phyloP scores from a whole-genome alignment of 208 protist species.

The Trypanosoma boissoni region DNA sequence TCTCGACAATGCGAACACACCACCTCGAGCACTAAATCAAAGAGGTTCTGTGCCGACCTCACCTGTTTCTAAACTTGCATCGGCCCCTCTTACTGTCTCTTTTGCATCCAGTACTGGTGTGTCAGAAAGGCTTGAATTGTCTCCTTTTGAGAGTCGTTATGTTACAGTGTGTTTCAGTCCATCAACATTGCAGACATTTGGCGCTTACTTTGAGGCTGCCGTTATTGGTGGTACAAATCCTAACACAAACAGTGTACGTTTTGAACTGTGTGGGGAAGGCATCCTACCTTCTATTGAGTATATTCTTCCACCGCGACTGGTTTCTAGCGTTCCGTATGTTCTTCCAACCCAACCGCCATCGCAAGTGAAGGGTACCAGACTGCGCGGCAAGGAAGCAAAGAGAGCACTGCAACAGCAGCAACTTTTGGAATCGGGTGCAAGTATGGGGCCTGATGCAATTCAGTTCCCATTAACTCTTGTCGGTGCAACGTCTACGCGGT shows the following conservation, averaged over 20 bases:
- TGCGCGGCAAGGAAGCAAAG: slow-evolving; percentile 14
- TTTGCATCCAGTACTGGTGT: not conserved
- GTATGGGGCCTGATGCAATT: slow-evolving; percentile 44
- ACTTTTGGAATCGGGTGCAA: not conserved
- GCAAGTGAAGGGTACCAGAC: slow-evolving; percentile 15
- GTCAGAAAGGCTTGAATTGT: slow-evolving; percentile 59
- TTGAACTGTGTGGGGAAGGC: slow-evolving; percentile 92
- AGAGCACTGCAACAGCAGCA: not conserved
- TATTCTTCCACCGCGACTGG: slow-evolving; percentile 49
- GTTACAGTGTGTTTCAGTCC: slow-evolving; percentile 92
- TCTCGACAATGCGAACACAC: slow-evolving; percentile 34
- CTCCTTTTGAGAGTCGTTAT: slow-evolving; percentile 95
- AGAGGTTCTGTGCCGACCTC: no score
- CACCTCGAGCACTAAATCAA: no score
- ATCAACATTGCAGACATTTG: slow-evolving; percentile 68
- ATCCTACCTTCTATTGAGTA: slow-evolving; percentile 90
- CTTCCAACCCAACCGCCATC: slow-evolving; percentile 3
- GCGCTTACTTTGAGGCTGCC: slow-evolving; percentile 85
- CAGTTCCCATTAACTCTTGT: slow-evolving; percentile 81
- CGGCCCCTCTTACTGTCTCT: not conserved
- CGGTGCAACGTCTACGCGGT: slow-evolving; percentile 36
- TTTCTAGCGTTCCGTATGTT: slow-evolving; percentile 9
- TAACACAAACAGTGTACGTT: slow-evolving; percentile 68
- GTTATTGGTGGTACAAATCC: slow-evolving; percentile 83
- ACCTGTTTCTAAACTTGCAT: no score